Evolutionary conservation across 2,329 filamentous ascomycete genomes (phyloP).

Genomic region (Fusarium sp.): DNA sequence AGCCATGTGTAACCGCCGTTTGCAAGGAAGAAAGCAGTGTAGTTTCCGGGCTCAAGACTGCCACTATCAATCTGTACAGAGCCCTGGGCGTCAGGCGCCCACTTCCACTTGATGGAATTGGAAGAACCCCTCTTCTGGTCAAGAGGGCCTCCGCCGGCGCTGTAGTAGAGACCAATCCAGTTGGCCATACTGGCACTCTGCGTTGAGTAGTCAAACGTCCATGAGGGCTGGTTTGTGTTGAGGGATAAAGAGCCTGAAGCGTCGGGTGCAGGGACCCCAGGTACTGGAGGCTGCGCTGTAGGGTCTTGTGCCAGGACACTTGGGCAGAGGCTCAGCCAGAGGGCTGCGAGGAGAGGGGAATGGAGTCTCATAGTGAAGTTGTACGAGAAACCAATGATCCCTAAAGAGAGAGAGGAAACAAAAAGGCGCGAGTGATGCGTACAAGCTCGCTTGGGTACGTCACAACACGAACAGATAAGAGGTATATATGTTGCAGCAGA

Average conservation of each 20-base stretch:
- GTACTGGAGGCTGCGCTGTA: not conserved
- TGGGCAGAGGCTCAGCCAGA: slow-evolving; percentile 31
- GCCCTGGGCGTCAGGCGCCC: slow-evolving; percentile 48
- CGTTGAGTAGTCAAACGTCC: slow-evolving; percentile 55
- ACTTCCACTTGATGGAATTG: slow-evolving; percentile 52
- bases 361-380: slow-evolving; percentile 31
- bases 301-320: slow-evolving; percentile 20
- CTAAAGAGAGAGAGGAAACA: not conserved
- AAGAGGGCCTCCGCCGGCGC: slow-evolving; percentile 52
- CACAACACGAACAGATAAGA: slow-evolving; percentile 11
- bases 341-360: slow-evolving; percentile 21
- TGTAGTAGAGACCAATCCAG: slow-evolving; percentile 56
- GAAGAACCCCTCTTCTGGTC: slow-evolving; percentile 47
- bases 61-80: slow-evolving; percentile 44
- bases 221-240: slow-evolving; percentile 31
- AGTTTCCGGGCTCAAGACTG: slow-evolving; percentile 49
- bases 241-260: slow-evolving; percentile 37
- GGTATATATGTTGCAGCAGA: not conserved
- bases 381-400: not conserved
- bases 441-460: slow-evolving; percentile 11
- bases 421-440: slow-evolving; percentile 3
- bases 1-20: slow-evolving; percentile 54
- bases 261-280: not conserved
- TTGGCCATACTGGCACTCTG: slow-evolving; percentile 48
- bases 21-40: slow-evolving; percentile 55